Evolutionary conservation across 1,284 basidiomycete genomes (phyloP).

Genomic region (Meira nashicola): DNA sequence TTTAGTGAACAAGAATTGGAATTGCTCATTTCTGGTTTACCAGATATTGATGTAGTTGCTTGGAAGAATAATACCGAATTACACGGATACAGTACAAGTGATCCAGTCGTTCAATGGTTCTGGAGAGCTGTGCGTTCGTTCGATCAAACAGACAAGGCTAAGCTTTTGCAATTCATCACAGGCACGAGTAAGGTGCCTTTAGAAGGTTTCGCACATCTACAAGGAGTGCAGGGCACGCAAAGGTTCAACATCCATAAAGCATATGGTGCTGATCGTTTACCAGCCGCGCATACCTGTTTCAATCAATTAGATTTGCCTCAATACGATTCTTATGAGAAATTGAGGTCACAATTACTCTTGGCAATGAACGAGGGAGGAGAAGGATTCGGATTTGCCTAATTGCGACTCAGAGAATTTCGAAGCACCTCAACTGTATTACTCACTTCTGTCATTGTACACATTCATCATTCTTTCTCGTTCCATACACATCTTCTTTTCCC

Average conservation of each 20-base stretch:
- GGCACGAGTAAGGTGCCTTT: constrained; percentile 85
- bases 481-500: no score
- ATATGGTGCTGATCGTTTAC: constrained; percentile 79
- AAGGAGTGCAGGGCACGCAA: constrained; percentile 89
- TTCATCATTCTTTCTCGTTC: no score
- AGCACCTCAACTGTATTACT: no score
- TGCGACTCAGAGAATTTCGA: no score
- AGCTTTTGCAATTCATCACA: constrained; percentile 83
- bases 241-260: constrained; percentile 93
- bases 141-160: constrained; percentile 91
- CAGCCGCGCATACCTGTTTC: constrained; percentile 80
- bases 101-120: constrained; percentile 97
- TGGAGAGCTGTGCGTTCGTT: constrained; percentile 98
- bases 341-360: constrained; percentile 25
- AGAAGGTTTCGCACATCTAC: constrained; percentile 83
- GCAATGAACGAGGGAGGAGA: constrained; percentile 52
- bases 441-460: no score
- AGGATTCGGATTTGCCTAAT: constrained; percentile 51
- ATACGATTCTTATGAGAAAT: constrained; percentile 50
- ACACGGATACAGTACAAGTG: constrained; percentile 67
- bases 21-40: constrained; percentile 91
- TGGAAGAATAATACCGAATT: constrained; percentile 93
- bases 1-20: constrained; percentile 98
- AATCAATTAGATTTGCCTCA: constrained; percentile 54
- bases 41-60: constrained; percentile 98